phyloP scores from a whole-genome alignment of 140 eudicot species.

The Stevia rebaudiana region DNA sequence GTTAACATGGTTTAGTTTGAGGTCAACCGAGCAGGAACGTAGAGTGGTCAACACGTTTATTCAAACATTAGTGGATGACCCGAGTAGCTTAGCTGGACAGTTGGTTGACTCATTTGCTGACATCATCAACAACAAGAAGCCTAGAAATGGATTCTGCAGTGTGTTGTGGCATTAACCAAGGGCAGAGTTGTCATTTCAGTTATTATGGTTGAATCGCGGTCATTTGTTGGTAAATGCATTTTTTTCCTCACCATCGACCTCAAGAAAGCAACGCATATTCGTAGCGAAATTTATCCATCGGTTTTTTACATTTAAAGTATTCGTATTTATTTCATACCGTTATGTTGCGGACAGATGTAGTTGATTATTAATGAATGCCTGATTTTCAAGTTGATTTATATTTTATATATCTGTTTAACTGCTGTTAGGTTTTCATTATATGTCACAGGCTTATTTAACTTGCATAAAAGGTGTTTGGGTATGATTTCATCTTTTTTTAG shows the following conservation, averaged over 20 bases:
- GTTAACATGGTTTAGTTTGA: constrained; percentile 8
- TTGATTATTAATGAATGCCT: constrained; percentile 8
- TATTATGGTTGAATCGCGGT: not conserved
- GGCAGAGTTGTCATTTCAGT: constrained; percentile 23
- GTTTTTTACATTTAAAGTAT: constrained; percentile 11
- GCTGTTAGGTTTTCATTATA: not conserved
- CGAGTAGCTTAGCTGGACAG: constrained; percentile 4
- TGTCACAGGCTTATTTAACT: not conserved
- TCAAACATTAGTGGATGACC: not conserved
- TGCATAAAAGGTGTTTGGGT: not conserved
- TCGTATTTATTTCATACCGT: constrained; percentile 18
- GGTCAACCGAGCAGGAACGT: constrained; percentile 1
- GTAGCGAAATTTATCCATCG: constrained; percentile 19
- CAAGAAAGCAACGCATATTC: constrained; percentile 8
- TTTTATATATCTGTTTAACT: not conserved
- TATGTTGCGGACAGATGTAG: constrained; percentile 11
- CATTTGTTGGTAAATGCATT: constrained; percentile 9
- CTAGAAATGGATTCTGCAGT: constrained; percentile 5
- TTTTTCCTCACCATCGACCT: constrained; percentile 3
- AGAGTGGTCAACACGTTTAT: not conserved
- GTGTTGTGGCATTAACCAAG: not conserved
- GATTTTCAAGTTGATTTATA: not conserved
- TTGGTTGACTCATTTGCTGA: not conserved
- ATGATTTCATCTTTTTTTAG: not conserved
- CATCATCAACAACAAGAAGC: constrained; percentile 1